phyloP scores from a whole-genome alignment of 2,329 filamentous ascomycete genomes.

The Beauveria medogensis region DNA sequence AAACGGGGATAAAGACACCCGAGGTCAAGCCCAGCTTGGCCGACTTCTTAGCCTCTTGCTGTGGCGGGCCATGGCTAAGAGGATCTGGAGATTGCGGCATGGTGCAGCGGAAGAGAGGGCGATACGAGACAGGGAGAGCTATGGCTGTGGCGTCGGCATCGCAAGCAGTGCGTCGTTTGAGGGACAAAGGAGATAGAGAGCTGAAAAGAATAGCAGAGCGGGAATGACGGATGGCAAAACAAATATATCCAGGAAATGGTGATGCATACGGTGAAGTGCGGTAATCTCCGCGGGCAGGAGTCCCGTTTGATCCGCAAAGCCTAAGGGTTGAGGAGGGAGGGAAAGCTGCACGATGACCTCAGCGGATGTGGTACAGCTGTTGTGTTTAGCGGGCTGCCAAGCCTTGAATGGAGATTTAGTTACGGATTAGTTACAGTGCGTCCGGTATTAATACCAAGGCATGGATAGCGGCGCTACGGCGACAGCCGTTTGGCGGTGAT shows the following conservation, averaged over 20 bases:
- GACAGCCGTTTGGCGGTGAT: background rate
- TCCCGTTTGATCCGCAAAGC: background rate
- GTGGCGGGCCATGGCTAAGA: background rate
- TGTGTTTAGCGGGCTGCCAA: conserved; percentile 1
- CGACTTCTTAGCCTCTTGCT: conserved; percentile 31
- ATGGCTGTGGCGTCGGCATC: background rate
- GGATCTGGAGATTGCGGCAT: conserved; percentile 1
- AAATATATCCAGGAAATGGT: background rate
- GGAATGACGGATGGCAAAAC: background rate
- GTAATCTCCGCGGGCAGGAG: background rate
- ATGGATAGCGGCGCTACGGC: background rate
- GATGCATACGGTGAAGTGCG: background rate
- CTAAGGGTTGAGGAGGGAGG: background rate
- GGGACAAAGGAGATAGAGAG: background rate
- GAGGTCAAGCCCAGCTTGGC: conserved; percentile 69
- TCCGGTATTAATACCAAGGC: too few species aligned
- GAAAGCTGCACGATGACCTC: conserved; percentile 11
- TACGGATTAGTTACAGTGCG: background rate
- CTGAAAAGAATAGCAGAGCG: background rate
- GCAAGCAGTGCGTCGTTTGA: background rate
- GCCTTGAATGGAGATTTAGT: background rate
- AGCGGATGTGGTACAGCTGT: background rate
- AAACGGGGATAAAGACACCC: conserved; percentile 82
- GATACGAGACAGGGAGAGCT: background rate
- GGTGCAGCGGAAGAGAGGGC: background rate